Base-by-base conservation (phyloP, 2,329 filamentous ascomycete species). In the Grosmannia huntii region DNA sequence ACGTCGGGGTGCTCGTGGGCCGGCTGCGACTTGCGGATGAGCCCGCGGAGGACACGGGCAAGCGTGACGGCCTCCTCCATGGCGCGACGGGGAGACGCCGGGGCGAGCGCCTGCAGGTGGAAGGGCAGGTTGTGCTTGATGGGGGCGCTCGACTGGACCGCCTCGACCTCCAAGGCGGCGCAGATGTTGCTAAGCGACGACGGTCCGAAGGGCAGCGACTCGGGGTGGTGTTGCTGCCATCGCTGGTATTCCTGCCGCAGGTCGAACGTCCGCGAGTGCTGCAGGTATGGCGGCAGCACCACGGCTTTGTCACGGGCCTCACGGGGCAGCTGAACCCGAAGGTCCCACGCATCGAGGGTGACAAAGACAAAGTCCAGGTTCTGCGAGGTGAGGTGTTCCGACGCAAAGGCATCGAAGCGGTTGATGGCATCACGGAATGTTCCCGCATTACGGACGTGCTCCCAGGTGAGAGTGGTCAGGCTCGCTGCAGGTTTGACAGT, bases 111-210 rank as follows among this genome's bases (percentile, higher is more conserved):
- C 76, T 99, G 94, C 62, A 99, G 79, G 71, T 99, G 94, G 76
- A 99, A 99, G 12, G 94, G 94, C 46, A 99, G 81, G 71, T 97
- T 97, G 72, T 97, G 94, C 75, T 97, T 99, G 75, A 99, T 97
- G 51, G 94, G 94, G 59, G 94, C 92, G 68, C 91, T 97, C 12
- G 91, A 92, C 74, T 97, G 91, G 44, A 99, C 90, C 58, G 95
- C 91, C 74, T 99, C 94, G 53, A 99, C 94, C 75, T 99, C 94
- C 57, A 99, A 85, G 57, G 94, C 94, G 63, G 94, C 94, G 76
- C 94, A 99, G 71, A 99, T 99, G 74, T 97, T 97, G 66, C 91
- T 87, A 64, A 99, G 81, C 71, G 94, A 95, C 60, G 90, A 96
- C 55, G 94, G 92, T 21, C 92, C 94, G 69, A 97, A 99, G 3